Percentiles rank a stretch among this genome's conserved stretches.
phyloP scores from a whole-genome alignment of 2,329 filamentous ascomycete species.

The Penicillium sp. region DNA sequence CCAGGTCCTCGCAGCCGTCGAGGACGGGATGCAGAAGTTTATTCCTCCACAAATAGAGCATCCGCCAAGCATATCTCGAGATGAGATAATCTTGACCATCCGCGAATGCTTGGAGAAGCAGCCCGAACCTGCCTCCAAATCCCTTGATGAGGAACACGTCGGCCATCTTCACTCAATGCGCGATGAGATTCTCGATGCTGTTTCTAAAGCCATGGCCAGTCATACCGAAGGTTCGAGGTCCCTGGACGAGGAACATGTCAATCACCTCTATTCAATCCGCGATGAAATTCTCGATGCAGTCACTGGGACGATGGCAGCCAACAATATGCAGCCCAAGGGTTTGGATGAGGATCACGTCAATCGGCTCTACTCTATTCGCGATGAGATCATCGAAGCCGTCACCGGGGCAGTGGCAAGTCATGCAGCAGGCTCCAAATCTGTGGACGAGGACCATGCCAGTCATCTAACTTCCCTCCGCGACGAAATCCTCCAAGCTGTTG shows the following conservation, averaged over 20 bases:
- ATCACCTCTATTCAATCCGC: slow-evolving; percentile 24
- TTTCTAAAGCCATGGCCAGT: slow-evolving; percentile 25
- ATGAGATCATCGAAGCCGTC: slow-evolving; percentile 33
- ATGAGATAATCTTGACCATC: slow-evolving; percentile 80
- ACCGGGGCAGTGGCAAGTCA: slow-evolving; percentile 25
- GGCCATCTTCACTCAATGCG: slow-evolving; percentile 27
- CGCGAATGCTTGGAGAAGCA: slow-evolving; percentile 76
- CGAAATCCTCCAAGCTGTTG: slow-evolving; percentile 31
- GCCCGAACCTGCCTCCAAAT: slow-evolving; percentile 53
- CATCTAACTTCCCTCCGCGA: slow-evolving; percentile 27
- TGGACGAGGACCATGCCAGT: slow-evolving; percentile 20
- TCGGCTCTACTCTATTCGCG: slow-evolving; percentile 25
- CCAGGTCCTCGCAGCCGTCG: slow-evolving; percentile 79
- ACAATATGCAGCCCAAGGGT: slow-evolving; percentile 15
- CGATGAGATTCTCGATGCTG: slow-evolving; percentile 33
- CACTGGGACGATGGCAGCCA: slow-evolving; percentile 23
- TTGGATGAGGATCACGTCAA: slow-evolving; percentile 24
- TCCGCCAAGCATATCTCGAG: slow-evolving; percentile 67
- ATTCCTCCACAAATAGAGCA: slow-evolving; percentile 69
- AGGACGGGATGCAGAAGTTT: slow-evolving; percentile 82
- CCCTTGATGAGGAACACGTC: slow-evolving; percentile 24
- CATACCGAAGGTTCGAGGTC: slow-evolving; percentile 20
- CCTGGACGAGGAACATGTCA: slow-evolving; percentile 22
- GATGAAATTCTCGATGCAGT: slow-evolving; percentile 34
- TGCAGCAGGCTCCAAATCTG: slow-evolving; percentile 15